A percentile compares a stretch with the other conserved stretches of the same genome.
Conservation (phyloP, 2,329 filamentous ascomycete genomes). For the Thermoascus crustaceus region DNA sequence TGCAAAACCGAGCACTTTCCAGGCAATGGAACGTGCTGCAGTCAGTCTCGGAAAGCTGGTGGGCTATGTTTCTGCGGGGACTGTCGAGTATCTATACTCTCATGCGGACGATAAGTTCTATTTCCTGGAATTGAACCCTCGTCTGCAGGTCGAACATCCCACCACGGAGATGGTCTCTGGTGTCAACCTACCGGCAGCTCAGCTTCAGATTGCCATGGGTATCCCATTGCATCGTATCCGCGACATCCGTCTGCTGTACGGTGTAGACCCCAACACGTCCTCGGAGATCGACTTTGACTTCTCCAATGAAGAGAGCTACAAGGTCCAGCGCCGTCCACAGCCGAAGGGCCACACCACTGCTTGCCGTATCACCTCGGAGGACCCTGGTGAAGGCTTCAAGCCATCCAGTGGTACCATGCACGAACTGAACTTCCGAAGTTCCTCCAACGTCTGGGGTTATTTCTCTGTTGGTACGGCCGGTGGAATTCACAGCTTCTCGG, state of each 20-base stretch:
- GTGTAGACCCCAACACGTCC: conserved; percentile 78
- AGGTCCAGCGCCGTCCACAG: conserved; percentile 79
- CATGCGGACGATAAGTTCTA: conserved; percentile 98
- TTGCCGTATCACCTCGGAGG: conserved; percentile 97
- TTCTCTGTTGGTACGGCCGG: conserved; percentile 96
- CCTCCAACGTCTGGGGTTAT: conserved; percentile 99
- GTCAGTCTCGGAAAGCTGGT: conserved; percentile 89
- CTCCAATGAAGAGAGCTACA: conserved; percentile 70
- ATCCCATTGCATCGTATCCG: conserved; percentile 89
- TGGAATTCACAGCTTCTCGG: conserved; percentile 98
- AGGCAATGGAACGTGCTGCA: conserved; percentile 91
- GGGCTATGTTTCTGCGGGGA: conserved; percentile 97
- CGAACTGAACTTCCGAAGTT: conserved; percentile 97
- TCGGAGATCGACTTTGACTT: conserved; percentile 96
- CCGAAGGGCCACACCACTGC: conserved; percentile 97
- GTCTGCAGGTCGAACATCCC: conserved; percentile 98
- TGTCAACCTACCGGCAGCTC: conserved; percentile 91
- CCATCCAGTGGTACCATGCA: conserved; percentile 98
- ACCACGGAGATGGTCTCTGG: conserved; percentile 99
- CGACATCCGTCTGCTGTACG: conserved; percentile 93
- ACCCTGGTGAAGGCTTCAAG: conserved; percentile 98
- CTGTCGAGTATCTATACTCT: conserved; percentile 97
- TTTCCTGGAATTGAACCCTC: conserved; percentile 96
- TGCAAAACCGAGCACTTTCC: conserved; percentile 80
- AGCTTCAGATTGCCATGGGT: conserved; percentile 99